Evolutionary conservation across 495 filamentous ascomycete genomes (phyloP), one percentile per base, ranked within the genome.

Genomic region (Talaromyces thailandensis): DNA sequence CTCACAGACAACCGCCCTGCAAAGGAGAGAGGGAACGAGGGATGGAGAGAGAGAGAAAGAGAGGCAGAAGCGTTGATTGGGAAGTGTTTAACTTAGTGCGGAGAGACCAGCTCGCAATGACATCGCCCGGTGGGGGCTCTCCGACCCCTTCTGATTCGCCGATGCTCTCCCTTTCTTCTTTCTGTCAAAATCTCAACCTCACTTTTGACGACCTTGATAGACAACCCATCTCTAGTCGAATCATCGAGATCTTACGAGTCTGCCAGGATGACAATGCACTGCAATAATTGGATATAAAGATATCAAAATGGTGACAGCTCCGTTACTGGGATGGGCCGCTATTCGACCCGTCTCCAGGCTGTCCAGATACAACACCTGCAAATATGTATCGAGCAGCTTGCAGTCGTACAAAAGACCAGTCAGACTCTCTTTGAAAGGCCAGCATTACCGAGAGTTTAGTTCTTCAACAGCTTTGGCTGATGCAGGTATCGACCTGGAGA

Each of bases 401-500:
- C n/a, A 24, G 32, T 16, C 26, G 18, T 50, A 35, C 14, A 51
- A 31, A 29, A 21, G 26, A 9, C 7, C n/a, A 32, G 8, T 21
- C 9, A 2, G 8, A 14, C 11, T 11, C 6, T 6, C 29, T 16
- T 8, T 23, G 31, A 45, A n/a, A 3, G 11, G 26, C 5, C 11
- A 24, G 2, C 4, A 11, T 23, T 57, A 57, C 11, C 59, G 59
- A 52, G 21, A 16, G 1, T 52, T 61, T 6, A 52, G 25, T 7
- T 29, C 59, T 11, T 48, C 59, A 14, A 4, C 59, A 8, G 25
- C 5, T 1, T 16, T 52, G 24, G 37, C 9, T 1, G 59, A 61
- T 2, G 5, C 37, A 3, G 18, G 58, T 12, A 70, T 72, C 14
- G 64, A 73, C 56, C 71, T 88, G 25, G 75, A 78, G 50, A 81